These are phyloP conservation scores for Camellia oleifera DNA, from an alignment of 179 eudicot species.

Conservation along the genomic window DNA sequence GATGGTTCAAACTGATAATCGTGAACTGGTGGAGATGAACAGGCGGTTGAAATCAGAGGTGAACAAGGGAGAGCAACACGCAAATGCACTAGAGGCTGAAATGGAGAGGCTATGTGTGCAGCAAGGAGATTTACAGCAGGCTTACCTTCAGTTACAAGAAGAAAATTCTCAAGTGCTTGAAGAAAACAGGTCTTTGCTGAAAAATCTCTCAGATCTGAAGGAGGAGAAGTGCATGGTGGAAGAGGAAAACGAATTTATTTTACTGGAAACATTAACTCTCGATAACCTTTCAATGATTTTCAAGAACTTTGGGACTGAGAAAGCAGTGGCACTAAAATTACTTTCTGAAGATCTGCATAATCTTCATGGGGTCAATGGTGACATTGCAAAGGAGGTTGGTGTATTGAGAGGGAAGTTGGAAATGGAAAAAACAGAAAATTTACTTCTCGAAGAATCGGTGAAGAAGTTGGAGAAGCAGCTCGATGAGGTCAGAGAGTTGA, in stretches of 20 bases:
- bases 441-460: conserved; percentile 42
- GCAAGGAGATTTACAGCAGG: conserved; percentile 34
- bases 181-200: conserved; percentile 38
- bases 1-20: conserved; percentile 36
- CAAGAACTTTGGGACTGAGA: conserved; percentile 49
- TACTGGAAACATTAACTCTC: conserved; percentile 43
- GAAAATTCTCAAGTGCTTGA: conserved; percentile 32
- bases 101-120: conserved; percentile 29
- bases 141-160: conserved; percentile 32
- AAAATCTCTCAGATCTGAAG: conserved; percentile 35
- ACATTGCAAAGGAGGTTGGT: conserved; percentile 48
- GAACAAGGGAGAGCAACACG: conserved; percentile 31
- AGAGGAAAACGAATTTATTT: conserved; percentile 39
- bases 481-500: conserved; percentile 40
- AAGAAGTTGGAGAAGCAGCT: conserved; percentile 47
- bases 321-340: conserved; percentile 37
- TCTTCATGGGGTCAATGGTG: conserved; percentile 37
- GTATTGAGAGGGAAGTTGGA: conserved; percentile 41
- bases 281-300: conserved; percentile 43
- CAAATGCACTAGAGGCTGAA: conserved; percentile 39
- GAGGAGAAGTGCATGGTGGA: conserved; percentile 45
- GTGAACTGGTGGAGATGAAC: conserved; percentile 51
- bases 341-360: conserved; percentile 37
- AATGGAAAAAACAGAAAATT: conserved; percentile 57
- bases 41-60: conserved; percentile 37